Evolutionary conservation across 495 filamentous ascomycete species (phyloP).

Genomic region (Extremus antarcticus): DNA sequence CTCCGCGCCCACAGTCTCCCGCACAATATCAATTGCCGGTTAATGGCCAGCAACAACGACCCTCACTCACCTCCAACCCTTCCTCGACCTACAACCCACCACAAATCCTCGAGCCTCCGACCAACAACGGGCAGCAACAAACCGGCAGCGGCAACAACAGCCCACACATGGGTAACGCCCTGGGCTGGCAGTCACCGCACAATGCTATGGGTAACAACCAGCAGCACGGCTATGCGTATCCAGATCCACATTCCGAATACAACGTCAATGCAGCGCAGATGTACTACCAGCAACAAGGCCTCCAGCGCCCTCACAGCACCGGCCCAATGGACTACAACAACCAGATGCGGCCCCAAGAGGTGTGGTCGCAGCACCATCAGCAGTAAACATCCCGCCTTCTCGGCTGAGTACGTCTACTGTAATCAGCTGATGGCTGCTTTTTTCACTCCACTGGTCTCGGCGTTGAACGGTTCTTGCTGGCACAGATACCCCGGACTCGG

Average conservation of each 20-base stretch:
- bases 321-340: conserved; percentile 32
- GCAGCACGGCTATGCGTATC: conserved; percentile 29
- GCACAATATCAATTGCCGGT: conserved; percentile 33
- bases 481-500: neutral
- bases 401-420: neutral
- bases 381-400: conserved; percentile 12
- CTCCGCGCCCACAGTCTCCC: conserved; percentile 49
- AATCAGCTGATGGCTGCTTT: neutral
- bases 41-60: conserved; percentile 51
- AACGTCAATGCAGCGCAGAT: conserved; percentile 16
- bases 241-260: conserved; percentile 27
- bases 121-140: conserved; percentile 29
- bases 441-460: neutral
- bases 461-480: neutral
- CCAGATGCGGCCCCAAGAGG: conserved; percentile 20
- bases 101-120: conserved; percentile 74
- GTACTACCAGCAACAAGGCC: conserved; percentile 30
- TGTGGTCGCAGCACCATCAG: conserved; percentile 28
- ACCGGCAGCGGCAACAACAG: conserved; percentile 29
- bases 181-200: conserved; percentile 33
- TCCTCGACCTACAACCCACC: conserved; percentile 63
- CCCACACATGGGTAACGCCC: conserved; percentile 27
- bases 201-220: conserved; percentile 23
- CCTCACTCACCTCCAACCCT: conserved; percentile 70
- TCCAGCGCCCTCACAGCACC: conserved; percentile 31